phyloP scores from a whole-genome alignment of 805 yeast species.

The Hanseniaspora taiwanica region DNA sequence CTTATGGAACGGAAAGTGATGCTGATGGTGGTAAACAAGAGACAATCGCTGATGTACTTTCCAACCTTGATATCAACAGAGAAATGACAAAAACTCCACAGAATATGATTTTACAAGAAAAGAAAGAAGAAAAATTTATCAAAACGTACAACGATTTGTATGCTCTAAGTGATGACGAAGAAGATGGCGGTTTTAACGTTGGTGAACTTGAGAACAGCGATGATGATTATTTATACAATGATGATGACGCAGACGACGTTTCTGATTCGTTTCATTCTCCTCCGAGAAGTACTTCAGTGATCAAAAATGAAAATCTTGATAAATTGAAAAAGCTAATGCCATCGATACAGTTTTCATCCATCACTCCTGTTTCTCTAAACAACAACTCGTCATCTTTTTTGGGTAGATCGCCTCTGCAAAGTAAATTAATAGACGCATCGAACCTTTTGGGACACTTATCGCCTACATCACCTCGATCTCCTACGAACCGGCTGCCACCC shows the following conservation, averaged over 20 bases:
- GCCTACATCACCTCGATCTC: not conserved
- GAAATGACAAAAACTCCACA: not conserved
- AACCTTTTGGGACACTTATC: not conserved
- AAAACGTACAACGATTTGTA: constrained; percentile 6
- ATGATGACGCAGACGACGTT: constrained; percentile 4
- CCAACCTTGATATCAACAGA: not conserved
- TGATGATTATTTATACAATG: constrained; percentile 1
- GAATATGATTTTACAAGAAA: not conserved
- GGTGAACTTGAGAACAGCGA: not conserved
- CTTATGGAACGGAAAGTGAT: no score
- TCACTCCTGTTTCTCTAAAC: no score
- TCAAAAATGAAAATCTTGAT: no score
- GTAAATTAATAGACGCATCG: not conserved
- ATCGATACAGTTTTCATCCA: no score
- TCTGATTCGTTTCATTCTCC: not conserved
- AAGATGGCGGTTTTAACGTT: constrained; percentile 9
- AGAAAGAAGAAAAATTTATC: not conserved
- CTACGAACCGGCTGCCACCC: not conserved
- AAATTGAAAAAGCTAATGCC: no score
- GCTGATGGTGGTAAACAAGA: not conserved
- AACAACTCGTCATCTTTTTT: no score
- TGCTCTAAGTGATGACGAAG: constrained; percentile 7
- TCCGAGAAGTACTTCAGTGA: no score
- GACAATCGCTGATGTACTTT: not conserved
- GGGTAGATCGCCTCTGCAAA: no score